Evolutionary conservation across 371 early-diverging fungal species (phyloP).

Genomic region (Batrachochytrium dendrobatidis): DNA sequence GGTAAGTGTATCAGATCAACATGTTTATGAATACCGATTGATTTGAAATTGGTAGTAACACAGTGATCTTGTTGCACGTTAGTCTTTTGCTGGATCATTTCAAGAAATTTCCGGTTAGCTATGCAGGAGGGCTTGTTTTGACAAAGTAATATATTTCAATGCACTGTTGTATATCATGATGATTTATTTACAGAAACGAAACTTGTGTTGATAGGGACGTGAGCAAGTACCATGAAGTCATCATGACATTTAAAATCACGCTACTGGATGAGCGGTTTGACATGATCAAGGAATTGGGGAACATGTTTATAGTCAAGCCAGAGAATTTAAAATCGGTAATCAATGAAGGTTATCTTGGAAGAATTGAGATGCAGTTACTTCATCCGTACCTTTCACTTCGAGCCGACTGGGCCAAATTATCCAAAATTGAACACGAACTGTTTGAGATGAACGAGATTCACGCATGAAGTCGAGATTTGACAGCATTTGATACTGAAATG

Average conservation of each 20-base stretch:
- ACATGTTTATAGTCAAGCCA: constrained; percentile 84
- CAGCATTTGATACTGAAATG: background rate
- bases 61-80: background rate
- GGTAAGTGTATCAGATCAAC: constrained; percentile 39
- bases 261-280: constrained; percentile 76
- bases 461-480: background rate
- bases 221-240: constrained; percentile 82
- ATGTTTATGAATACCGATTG: no score
- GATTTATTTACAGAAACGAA: background rate
- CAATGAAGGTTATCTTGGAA: constrained; percentile 72
- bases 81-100: constrained; percentile 86
- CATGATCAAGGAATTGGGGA: constrained; percentile 85
- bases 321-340: constrained; percentile 78
- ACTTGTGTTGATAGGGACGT: constrained; percentile 68
- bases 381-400: constrained; percentile 80
- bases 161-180: background rate
- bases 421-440: constrained; percentile 23
- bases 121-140: constrained; percentile 77
- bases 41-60: background rate
- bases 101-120: constrained; percentile 77
- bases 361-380: constrained; percentile 66
- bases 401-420: constrained; percentile 60
- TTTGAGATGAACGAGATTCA: constrained; percentile 2
- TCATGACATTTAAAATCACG: constrained; percentile 67
- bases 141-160: constrained; percentile 54